Conservation (phyloP, 108 stramenopile species). For the Fistulifera pelliculosa region DNA sequence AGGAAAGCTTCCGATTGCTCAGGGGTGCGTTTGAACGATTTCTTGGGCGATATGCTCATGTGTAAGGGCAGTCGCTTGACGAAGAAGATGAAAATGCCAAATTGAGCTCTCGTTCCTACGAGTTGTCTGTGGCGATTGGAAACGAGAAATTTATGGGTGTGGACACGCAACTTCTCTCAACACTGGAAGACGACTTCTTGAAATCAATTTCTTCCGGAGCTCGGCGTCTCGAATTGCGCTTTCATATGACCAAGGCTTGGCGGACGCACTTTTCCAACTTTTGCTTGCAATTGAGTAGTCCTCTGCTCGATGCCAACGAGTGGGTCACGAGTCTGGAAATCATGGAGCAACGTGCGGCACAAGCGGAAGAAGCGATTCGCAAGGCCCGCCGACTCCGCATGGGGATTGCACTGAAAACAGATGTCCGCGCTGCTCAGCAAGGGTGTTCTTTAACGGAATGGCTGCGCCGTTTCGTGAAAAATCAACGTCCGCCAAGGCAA, state of each 20-base stretch:
- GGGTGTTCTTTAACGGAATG: slow-evolving; percentile 33
- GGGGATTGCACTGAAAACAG: slow-evolving; percentile 40
- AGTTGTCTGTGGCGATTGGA: slow-evolving; percentile 6
- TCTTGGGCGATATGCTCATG: slow-evolving; percentile 59
- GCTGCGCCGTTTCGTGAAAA: slow-evolving; percentile 2
- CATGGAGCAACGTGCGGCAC: slow-evolving; percentile 34
- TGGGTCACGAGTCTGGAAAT: slow-evolving; percentile 61
- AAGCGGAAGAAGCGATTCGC: slow-evolving; percentile 38
- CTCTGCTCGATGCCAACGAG: slow-evolving; percentile 38
- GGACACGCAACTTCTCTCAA: slow-evolving; percentile 25
- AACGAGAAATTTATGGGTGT: slow-evolving; percentile 3
- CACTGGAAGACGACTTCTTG: slow-evolving; percentile 54
- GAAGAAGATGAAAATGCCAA: slow-evolving; percentile 83
- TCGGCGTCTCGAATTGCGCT: slow-evolving; percentile 42
- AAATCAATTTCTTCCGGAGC: slow-evolving; percentile 47
- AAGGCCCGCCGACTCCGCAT: slow-evolving; percentile 50
- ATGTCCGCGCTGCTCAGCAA: slow-evolving; percentile 13
- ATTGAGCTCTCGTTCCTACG: slow-evolving; percentile 51
- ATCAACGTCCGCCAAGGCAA: not conserved
- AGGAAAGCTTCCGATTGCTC: slow-evolving; percentile 51
- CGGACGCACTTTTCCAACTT: slow-evolving; percentile 65
- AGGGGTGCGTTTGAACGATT: slow-evolving; percentile 78
- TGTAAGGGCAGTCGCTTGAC: slow-evolving; percentile 70
- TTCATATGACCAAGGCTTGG: slow-evolving; percentile 65
- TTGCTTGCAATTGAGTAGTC: slow-evolving; percentile 61